Base-by-base conservation (phyloP, 495 filamentous ascomycete species). In the Aspergillus heteromorphus region DNA sequence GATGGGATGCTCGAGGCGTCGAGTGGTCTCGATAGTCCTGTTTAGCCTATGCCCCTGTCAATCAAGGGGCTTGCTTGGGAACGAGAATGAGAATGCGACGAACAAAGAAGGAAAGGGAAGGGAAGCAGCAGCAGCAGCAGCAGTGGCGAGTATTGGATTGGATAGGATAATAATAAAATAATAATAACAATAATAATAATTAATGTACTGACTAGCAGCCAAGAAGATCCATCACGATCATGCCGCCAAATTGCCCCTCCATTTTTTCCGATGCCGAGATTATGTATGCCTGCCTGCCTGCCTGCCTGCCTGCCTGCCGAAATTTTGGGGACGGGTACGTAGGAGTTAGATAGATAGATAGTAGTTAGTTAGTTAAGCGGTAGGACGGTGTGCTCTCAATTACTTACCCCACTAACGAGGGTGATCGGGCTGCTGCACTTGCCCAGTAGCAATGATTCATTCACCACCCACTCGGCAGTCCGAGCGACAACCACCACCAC, bases 241-340 rank as follows among this genome's bases (percentile, higher is more conserved):
- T 41, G 25, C 48, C 25, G 42, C 47, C 48, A 18, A 51, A 40
- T 34, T 34, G 54, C 54, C 54, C 54, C 54, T 51, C 48, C 48
- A 51, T 56, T 51, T 51, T 51, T 18, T 38, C 54, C 48, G 40
- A 48, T 16, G 17, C 53, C 53, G 43, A 56, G 40, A 50, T 27
- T 30, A 56, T 50, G n/a, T n/a, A n/a, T n/a, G n/a, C n/a, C n/a
- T n/a, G n/a, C n/a, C n/a, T n/a, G n/a, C n/a, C n/a, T n/a, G n/a
- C n/a, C n/a, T n/a, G n/a, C n/a, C n/a, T n/a, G n/a, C n/a, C n/a
- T n/a, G 36, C 21, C 45, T 23, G 53, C 18, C 45, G 49, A 31
- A 50, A 17, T 43, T 49, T 55, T 50, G 47, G 43, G 29, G 34
- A 38, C 34, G 34, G 34, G 23, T 27, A 27, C 23, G 23, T 3